A percentile compares a stretch with the other conserved stretches of the same genome.
phyloP scores from a whole-genome alignment of 495 filamentous ascomycete genomes.

The Penicillium ochrochloron region DNA sequence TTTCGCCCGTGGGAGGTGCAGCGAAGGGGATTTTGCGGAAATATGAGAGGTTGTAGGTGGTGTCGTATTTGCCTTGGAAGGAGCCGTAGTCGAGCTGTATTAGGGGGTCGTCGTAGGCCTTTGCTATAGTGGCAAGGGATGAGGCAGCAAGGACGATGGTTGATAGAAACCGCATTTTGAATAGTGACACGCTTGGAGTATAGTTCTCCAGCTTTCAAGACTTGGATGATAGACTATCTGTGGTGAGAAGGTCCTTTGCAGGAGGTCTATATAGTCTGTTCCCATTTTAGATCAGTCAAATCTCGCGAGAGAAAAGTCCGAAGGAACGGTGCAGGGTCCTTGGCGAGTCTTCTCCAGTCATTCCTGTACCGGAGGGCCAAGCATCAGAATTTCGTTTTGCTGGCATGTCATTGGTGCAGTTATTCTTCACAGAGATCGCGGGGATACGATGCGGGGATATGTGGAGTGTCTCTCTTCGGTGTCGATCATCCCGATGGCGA shows the following conservation, averaged over 20 bases:
- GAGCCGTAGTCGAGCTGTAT: constrained; percentile 56
- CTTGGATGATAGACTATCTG: not conserved
- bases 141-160: constrained; percentile 9
- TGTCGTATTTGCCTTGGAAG: constrained; percentile 61
- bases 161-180: not conserved
- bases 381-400: not conserved
- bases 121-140: constrained; percentile 16
- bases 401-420: constrained; percentile 30
- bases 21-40: constrained; percentile 64
- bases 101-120: constrained; percentile 33
- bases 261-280: constrained; percentile 20
- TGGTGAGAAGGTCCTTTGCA: not conserved
- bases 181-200: not conserved
- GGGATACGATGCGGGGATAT: constrained; percentile 29
- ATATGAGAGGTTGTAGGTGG: constrained; percentile 55
- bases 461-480: constrained; percentile 14
- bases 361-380: constrained; percentile 1
- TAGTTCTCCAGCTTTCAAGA: not conserved
- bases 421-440: constrained; percentile 24
- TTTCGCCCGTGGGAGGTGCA: constrained; percentile 57
- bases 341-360: not conserved
- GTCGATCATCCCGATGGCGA: constrained; percentile 24
- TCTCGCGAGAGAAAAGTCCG: constrained; percentile 9
- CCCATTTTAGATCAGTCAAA: not conserved
- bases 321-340: not conserved